Percentiles rank a stretch among this genome's conserved stretches.
Conservation (phyloP, 2,329 filamentous ascomycete genomes). For the Arthroderma sp. region DNA sequence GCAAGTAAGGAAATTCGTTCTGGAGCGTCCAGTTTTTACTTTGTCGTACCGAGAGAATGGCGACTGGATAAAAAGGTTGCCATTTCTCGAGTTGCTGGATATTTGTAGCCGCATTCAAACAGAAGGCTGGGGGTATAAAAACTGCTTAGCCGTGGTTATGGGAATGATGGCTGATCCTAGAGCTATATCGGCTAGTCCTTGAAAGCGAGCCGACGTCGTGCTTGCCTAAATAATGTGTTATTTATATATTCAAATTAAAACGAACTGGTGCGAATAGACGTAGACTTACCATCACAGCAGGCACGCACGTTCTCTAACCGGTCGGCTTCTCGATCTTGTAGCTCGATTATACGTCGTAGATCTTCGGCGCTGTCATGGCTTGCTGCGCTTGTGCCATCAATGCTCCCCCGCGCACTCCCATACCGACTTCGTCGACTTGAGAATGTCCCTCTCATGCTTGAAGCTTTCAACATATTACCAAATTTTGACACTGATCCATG, state of each 20-base stretch:
- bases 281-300: slow-evolving; percentile 84
- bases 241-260: slow-evolving; percentile 11
- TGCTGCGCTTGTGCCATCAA: slow-evolving; percentile 27
- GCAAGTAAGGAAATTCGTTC: slow-evolving; percentile 3
- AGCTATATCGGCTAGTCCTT: slow-evolving; percentile 29
- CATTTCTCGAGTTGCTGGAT: no score
- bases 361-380: slow-evolving; percentile 69
- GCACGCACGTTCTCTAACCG: slow-evolving; percentile 87
- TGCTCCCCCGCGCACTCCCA: slow-evolving; percentile 21
- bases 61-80: neutral
- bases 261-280: neutral
- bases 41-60: neutral
- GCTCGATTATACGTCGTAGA: slow-evolving; percentile 63
- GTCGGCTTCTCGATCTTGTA: slow-evolving; percentile 51
- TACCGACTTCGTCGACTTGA: slow-evolving; percentile 34
- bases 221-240: slow-evolving; percentile 42
- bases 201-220: slow-evolving; percentile 49
- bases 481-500: slow-evolving; percentile 35
- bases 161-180: slow-evolving; percentile 22
- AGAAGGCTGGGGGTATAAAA: neutral
- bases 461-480: slow-evolving; percentile 34
- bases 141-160: slow-evolving; percentile 23
- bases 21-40: neutral
- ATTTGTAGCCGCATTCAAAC: neutral
- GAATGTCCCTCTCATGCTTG: slow-evolving; percentile 37